Percentiles rank a stretch among this genome's conserved stretches.
Evolutionary conservation across 805 yeast species (phyloP).

Genomic region (Metschnikowia corniflorae): DNA sequence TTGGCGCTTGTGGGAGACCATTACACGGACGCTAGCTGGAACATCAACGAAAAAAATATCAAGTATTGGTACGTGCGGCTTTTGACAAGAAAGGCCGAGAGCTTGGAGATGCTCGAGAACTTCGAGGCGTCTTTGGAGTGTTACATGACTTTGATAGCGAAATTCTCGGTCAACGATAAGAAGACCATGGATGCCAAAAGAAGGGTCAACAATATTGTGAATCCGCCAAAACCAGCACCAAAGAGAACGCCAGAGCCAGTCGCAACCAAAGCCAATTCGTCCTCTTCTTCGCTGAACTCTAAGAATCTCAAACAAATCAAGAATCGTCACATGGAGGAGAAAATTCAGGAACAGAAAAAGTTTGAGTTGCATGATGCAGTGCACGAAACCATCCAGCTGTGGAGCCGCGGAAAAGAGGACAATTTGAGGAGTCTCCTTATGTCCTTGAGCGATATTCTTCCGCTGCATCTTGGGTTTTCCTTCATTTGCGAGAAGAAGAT

Average conservation of each 20-base stretch:
- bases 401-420: conserved; percentile 77
- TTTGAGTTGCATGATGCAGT: conserved; percentile 63
- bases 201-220: conserved; percentile 64
- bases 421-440: conserved; percentile 76
- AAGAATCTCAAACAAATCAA: conserved; percentile 27
- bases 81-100: conserved; percentile 70
- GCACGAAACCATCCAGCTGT: conserved; percentile 47
- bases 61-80: conserved; percentile 75
- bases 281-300: neutral
- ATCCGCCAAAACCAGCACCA: conserved; percentile 41
- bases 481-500: conserved; percentile 38
- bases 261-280: neutral
- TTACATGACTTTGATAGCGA: conserved; percentile 61
- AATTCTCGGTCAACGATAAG: conserved; percentile 59
- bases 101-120: conserved; percentile 74
- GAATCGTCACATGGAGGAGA: conserved; percentile 30
- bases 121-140: conserved; percentile 57
- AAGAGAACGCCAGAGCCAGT: conserved; percentile 13
- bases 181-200: conserved; percentile 75
- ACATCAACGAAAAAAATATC: conserved; percentile 48
- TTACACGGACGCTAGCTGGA: conserved; percentile 27
- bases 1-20: conserved; percentile 30
- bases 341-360: conserved; percentile 25
- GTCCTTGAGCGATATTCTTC: conserved; percentile 61
- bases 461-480: conserved; percentile 32